Percentiles rank a stretch among this genome's conserved stretches.
These are phyloP conservation scores for Lipomyces yamadae DNA, from an alignment of 805 yeast species.

Conservation along the genomic window DNA sequence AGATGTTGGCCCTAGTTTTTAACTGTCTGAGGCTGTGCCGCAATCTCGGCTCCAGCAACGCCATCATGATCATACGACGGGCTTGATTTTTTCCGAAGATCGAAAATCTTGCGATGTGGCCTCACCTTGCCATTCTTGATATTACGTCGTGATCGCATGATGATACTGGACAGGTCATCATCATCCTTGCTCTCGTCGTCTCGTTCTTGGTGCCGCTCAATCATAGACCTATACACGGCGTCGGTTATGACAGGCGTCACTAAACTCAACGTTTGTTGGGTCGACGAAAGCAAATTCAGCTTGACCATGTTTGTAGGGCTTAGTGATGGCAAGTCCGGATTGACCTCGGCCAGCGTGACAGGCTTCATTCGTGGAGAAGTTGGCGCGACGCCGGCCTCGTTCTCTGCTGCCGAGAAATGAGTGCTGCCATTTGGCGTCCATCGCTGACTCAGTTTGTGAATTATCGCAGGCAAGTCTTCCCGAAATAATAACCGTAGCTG, in stretches of 20 bases:
- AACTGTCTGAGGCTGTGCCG: constrained; percentile 11
- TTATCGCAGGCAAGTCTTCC: constrained; percentile 79
- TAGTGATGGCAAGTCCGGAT: constrained; percentile 63
- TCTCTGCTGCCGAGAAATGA: constrained; percentile 23
- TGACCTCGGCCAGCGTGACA: constrained; percentile 56
- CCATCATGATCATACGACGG: neutral
- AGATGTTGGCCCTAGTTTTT: constrained; percentile 2
- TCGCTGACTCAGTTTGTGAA: constrained; percentile 73
- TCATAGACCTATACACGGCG: constrained; percentile 59
- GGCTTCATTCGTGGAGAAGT: constrained; percentile 45
- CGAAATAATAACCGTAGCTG: constrained; percentile 80
- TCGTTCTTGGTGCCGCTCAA: constrained; percentile 28
- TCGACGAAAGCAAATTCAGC: constrained; percentile 67
- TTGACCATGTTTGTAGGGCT: constrained; percentile 70
- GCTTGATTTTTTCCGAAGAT: constrained; percentile 22
- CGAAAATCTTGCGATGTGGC: constrained; percentile 29
- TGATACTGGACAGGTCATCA: constrained; percentile 33
- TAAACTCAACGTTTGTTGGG: constrained; percentile 81
- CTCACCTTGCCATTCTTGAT: constrained; percentile 29
- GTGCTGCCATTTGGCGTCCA: constrained; percentile 54
- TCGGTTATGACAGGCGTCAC: constrained; percentile 62
- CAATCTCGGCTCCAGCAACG: neutral
- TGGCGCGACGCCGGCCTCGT: constrained; percentile 18
- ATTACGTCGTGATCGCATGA: constrained; percentile 33
- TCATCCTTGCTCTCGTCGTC: constrained; percentile 32